Evolutionary conservation across 805 yeast species (phyloP).

Genomic region (Saccharomyces mikatae): DNA sequence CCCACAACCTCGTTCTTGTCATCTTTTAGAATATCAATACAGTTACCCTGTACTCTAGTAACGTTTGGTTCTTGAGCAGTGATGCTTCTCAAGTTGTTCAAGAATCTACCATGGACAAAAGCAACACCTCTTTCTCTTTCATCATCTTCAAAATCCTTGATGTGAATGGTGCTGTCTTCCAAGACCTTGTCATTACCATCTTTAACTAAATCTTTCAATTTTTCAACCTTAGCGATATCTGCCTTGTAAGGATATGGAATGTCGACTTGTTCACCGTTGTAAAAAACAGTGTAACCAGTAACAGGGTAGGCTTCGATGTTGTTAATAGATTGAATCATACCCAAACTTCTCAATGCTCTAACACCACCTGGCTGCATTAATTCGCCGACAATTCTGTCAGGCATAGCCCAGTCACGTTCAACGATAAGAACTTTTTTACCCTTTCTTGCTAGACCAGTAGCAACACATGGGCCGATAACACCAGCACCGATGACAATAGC

Average conservation of each 20-base stretch:
- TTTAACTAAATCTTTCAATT: conserved; percentile 48
- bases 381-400: conserved; percentile 96
- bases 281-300: conserved; percentile 74
- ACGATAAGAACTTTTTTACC: conserved; percentile 69
- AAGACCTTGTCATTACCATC: conserved; percentile 50
- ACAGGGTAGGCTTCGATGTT: conserved; percentile 60
- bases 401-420: conserved; percentile 86
- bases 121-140: conserved; percentile 66
- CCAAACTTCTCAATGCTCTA: conserved; percentile 70
- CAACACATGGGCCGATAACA: conserved; percentile 89
- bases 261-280: conserved; percentile 45
- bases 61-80: conserved; percentile 66
- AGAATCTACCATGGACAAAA: conserved; percentile 87
- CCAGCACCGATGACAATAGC: conserved; percentile 97
- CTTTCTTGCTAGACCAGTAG: conserved; percentile 81
- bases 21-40: conserved; percentile 54
- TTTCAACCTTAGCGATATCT: conserved; percentile 36
- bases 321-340: conserved; percentile 56
- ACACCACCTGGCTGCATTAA: conserved; percentile 96
- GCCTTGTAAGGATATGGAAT: conserved; percentile 69
- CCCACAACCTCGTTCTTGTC: conserved; percentile 59
- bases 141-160: conserved; percentile 49
- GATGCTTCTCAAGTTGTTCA: conserved; percentile 65
- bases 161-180: conserved; percentile 43
- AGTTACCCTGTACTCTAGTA: conserved; percentile 75